Percentiles rank a stretch among this genome's conserved stretches.
These are phyloP conservation scores for Corylus americana DNA, from an alignment of 306 rosid genomes.

Conservation along the genomic window DNA sequence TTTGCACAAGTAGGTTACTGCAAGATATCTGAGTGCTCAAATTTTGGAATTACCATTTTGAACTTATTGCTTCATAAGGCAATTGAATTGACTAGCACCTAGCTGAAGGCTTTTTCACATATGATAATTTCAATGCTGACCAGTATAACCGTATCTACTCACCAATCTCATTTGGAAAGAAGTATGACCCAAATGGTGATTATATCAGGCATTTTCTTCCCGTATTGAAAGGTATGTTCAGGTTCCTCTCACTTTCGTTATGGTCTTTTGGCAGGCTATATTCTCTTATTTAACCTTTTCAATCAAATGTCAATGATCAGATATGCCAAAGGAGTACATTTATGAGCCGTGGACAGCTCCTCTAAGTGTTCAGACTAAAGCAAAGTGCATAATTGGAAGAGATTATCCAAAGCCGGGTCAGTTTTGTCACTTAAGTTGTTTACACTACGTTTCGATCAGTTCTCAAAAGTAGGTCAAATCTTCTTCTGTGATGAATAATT, in stretches of 20 bases:
- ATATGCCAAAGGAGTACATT: slow-evolving; percentile 87
- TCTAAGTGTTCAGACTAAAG: slow-evolving; percentile 74
- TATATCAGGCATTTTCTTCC: slow-evolving; percentile 89
- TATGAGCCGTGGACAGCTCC: slow-evolving; percentile 99
- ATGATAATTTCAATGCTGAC: slow-evolving; percentile 24
- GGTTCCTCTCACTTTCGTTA: slow-evolving; percentile 19
- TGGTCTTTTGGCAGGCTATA: slow-evolving; percentile 18
- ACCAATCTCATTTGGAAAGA: slow-evolving; percentile 86
- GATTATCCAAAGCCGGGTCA: slow-evolving; percentile 91
- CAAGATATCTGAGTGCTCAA: slow-evolving; percentile 6
- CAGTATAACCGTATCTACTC: slow-evolving; percentile 94
- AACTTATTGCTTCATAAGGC: background rate
- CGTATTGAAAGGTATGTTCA: slow-evolving; percentile 55
- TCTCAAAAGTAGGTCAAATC: slow-evolving; percentile 4
- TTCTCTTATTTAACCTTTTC: slow-evolving; percentile 10
- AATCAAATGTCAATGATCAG: slow-evolving; percentile 40
- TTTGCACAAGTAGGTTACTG: background rate
- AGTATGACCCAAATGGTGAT: slow-evolving; percentile 87
- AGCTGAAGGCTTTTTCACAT: slow-evolving; percentile 18
- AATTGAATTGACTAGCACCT: background rate
- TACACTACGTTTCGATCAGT: background rate
- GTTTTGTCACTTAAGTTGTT: slow-evolving; percentile 26
- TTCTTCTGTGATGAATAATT: background rate
- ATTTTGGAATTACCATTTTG: slow-evolving; percentile 13
- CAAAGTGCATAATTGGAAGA: slow-evolving; percentile 85